Evolutionary conservation across 1,284 basidiomycete genomes (phyloP), one percentile per base, ranked within the genome.

Genomic region (Pseudozyma pruni): DNA sequence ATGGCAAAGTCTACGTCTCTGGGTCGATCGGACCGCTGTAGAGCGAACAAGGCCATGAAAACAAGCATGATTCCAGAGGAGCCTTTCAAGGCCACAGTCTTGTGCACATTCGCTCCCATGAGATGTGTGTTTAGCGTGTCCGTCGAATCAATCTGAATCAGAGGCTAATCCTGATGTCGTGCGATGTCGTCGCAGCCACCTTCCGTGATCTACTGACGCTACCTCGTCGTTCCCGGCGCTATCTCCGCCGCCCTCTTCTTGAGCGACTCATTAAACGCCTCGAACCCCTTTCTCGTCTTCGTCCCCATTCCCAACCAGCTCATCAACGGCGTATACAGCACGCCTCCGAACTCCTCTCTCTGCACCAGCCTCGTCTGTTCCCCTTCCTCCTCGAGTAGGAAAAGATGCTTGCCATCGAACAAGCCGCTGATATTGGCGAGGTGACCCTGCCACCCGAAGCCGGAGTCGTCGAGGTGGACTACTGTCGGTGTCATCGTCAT

Each of bases 321-420:
- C 55, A 58, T 58, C 31, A 58, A 25, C 11, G 55, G 55, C 1
- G 48, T 43, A 31, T 45, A 58, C 31, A 58, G 37, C 6, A 58
- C 17, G 3, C 55, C 55, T 20, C 55, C 55, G 10, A 58, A 58
- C 37, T 58, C 47, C 19, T 58, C 55, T n/a, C 55, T 33, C 3
- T 57, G 55, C 17, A 32, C 42, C 29, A 57, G 11, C 31, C 14
- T 50, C 3, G 55, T 50, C 16, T 14, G 25, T 8, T 43, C 40
- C 22, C 10, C 46, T n/a, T 57, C 41, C n/a, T n/a, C 6, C 4
- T 37, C 17, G 8, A 57, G 35, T 22, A 57, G 8, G 17, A 57
- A 57, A 16, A 57, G 17, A 33, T 57, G 55, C 22, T 50, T 57
- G 5, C 55, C 55, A 31, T 57, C 55, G n/a, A 57, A 57, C 42